These are phyloP conservation scores for Penicillium goetzii DNA, from an alignment of 495 filamentous ascomycete genomes.

Conservation along the genomic window DNA sequence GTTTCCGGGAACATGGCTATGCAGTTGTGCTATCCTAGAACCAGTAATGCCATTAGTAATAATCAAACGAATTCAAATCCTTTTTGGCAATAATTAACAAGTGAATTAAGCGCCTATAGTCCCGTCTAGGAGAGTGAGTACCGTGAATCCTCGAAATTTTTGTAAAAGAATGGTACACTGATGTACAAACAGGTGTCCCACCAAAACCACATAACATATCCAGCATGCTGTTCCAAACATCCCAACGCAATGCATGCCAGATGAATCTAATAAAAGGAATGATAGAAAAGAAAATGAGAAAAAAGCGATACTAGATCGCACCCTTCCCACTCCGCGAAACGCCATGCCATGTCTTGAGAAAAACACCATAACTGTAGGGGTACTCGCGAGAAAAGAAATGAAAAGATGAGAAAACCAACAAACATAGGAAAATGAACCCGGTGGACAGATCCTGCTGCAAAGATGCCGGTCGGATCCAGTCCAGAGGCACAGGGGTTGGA, in stretches of 20 bases:
- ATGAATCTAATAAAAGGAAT: background rate
- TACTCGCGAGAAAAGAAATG: conserved; percentile 30
- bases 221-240: conserved; percentile 3
- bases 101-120: background rate
- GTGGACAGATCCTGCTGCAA: background rate
- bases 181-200: background rate
- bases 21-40: too few species aligned
- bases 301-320: conserved; percentile 20
- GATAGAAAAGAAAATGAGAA: conserved; percentile 1
- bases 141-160: conserved; percentile 3
- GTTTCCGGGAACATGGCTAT: too few species aligned
- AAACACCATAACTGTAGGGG: conserved; percentile 31
- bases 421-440: conserved; percentile 16
- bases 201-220: background rate
- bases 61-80: background rate
- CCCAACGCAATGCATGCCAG: conserved; percentile 4
- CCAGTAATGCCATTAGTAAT: too few species aligned
- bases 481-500: background rate
- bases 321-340: conserved; percentile 29
- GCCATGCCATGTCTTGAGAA: conserved; percentile 30
- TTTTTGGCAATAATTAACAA: background rate
- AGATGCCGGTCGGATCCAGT: conserved; percentile 6
- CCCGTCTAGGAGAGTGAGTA: conserved; percentile 6
- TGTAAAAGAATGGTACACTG: conserved; percentile 3
- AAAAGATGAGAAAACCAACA: conserved; percentile 8